These are phyloP conservation scores for Boletales sp. DNA, from an alignment of 768 basidiomycete genomes.

Conservation along the genomic window DNA sequence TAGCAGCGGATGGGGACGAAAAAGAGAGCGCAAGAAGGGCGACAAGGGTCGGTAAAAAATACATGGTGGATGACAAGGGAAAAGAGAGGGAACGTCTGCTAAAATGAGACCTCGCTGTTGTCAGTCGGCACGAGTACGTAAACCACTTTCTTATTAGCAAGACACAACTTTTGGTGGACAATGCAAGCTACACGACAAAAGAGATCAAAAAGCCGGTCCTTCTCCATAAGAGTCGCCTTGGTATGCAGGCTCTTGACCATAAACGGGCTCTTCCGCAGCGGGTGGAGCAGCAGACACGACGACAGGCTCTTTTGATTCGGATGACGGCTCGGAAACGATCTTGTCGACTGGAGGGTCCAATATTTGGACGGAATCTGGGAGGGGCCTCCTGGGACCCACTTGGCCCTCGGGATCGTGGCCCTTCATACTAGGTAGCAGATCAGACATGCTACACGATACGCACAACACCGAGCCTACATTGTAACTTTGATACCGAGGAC, in stretches of 20 bases:
- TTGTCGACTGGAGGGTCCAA: constrained; percentile 90
- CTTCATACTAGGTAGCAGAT: constrained; percentile 73
- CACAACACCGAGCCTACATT: constrained; percentile 57
- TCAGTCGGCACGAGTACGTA: background rate
- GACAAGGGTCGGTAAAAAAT: constrained; percentile 4
- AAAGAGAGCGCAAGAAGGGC: constrained; percentile 17
- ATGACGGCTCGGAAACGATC: constrained; percentile 81
- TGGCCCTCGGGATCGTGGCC: constrained; percentile 90
- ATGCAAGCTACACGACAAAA: constrained; percentile 15
- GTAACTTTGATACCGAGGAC: constrained; percentile 99
- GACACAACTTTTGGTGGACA: constrained; percentile 5
- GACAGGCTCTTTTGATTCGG: constrained; percentile 79
- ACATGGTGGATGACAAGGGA: constrained; percentile 16
- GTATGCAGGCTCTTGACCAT: constrained; percentile 32
- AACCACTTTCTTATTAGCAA: background rate
- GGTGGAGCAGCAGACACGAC: constrained; percentile 47
- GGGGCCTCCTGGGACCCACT: constrained; percentile 85
- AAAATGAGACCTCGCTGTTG: background rate
- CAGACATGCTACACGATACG: constrained; percentile 5
- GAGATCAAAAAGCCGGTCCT: constrained; percentile 57
- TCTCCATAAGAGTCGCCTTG: constrained; percentile 43
- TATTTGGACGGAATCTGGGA: constrained; percentile 93
- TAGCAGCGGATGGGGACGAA: constrained; percentile 5
- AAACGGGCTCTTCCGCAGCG: constrained; percentile 48
- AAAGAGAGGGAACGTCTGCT: background rate